Conservation (phyloP, 371 early-diverging fungal species). For the Apophysomyces sp. region DNA sequence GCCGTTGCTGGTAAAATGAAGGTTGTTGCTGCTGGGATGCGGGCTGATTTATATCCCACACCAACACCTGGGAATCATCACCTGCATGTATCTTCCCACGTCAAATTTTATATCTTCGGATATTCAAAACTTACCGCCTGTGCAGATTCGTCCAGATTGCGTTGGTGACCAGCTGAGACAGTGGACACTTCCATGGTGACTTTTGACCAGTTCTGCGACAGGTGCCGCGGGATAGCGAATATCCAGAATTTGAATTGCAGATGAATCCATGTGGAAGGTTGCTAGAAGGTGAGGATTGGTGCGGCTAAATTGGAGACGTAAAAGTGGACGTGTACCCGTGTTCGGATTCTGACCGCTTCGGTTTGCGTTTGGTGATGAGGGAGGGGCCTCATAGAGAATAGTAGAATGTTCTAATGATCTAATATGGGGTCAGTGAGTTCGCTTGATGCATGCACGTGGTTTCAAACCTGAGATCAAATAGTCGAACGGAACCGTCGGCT, state of each 20-base stretch:
- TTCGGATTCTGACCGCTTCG: conserved; percentile 6
- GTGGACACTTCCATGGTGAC: conserved; percentile 77
- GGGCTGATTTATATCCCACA: conserved; percentile 73
- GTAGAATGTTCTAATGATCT: conserved; percentile 89
- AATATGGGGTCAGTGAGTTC: neutral
- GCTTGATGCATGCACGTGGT: neutral
- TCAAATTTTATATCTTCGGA: neutral
- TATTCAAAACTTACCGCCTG: conserved; percentile 58
- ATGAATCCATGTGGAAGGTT: conserved; percentile 84
- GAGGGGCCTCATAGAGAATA: conserved; percentile 87
- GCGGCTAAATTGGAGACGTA: conserved; percentile 68
- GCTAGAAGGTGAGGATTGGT: conserved; percentile 89
- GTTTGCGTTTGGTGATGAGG: conserved; percentile 16
- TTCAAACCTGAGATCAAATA: conserved; percentile 85
- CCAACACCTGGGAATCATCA: conserved; percentile 75
- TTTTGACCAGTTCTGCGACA: conserved; percentile 71
- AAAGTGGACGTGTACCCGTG: conserved; percentile 10
- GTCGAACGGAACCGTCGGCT: conserved; percentile 90
- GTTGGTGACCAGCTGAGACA: conserved; percentile 84
- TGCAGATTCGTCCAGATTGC: conserved; percentile 67
- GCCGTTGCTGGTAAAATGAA: conserved; percentile 9
- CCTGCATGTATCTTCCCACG: conserved; percentile 31
- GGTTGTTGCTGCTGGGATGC: conserved; percentile 1
- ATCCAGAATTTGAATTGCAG: conserved; percentile 82
- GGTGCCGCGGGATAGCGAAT: conserved; percentile 90